Conservation (phyloP, 257 asterid species). For the Linaria vulgaris region DNA sequence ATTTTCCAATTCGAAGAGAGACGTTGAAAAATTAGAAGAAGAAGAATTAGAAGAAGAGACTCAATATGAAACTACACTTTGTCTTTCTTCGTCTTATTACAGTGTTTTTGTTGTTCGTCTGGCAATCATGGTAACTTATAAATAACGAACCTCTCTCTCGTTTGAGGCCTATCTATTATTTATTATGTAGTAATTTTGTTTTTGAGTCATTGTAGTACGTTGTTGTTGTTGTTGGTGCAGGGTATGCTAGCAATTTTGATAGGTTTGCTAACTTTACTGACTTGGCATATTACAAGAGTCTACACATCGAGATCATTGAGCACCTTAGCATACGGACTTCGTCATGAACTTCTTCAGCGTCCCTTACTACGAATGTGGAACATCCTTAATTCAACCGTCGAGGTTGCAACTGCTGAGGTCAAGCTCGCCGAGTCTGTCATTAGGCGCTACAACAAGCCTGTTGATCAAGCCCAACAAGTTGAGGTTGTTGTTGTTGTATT, state of each 20-base stretch:
- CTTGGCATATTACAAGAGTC: conserved; percentile 92
- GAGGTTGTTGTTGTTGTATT: too few species aligned
- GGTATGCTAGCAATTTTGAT: conserved; percentile 85
- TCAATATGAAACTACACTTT: conserved; percentile 54
- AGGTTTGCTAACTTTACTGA: conserved; percentile 74
- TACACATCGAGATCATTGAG: conserved; percentile 72
- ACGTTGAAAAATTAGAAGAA: too few species aligned
- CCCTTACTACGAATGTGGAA: conserved; percentile 90
- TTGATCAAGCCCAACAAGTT: conserved; percentile 71
- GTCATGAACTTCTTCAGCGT: conserved; percentile 82
- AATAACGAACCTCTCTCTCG: neutral
- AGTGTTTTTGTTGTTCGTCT: conserved; percentile 89
- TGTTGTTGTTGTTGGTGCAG: conserved; percentile 54
- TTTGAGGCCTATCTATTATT: neutral
- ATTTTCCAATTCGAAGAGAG: conserved; percentile 40
- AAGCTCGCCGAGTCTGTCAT: conserved; percentile 73
- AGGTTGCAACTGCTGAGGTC: conserved; percentile 87
- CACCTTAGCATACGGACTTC: conserved; percentile 78
- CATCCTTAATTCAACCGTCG: conserved; percentile 79
- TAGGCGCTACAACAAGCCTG: conserved; percentile 61
- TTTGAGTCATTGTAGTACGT: too few species aligned
- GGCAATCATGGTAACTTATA: conserved; percentile 88
- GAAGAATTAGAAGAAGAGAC: conserved; percentile 54
- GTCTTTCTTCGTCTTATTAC: conserved; percentile 71
- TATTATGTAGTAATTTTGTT: too few species aligned